Evolutionary conservation across 2,329 filamentous ascomycete genomes (phyloP), one percentile per base, ranked within the genome.

Genomic region (Alternaria conjuncta): DNA sequence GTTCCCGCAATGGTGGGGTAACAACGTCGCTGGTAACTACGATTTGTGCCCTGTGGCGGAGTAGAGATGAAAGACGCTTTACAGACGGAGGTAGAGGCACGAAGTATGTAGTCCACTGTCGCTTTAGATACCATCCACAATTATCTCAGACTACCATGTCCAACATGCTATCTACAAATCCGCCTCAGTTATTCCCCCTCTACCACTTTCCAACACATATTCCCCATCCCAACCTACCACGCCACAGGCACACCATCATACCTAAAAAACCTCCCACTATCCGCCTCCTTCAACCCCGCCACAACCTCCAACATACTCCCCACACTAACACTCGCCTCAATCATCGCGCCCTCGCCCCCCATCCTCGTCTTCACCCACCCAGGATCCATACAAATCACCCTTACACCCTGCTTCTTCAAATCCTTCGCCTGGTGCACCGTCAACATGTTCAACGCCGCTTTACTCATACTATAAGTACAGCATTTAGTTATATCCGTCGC

Each of bases 321-420:
- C 57, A 82, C 79, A 64, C 78, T 81, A 49, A 80, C 75, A 41
- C 78, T 59, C 6, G 77, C 71, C 70, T 79, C 76, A 18, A 82
- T 70, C 67, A 81, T 72, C 25, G 80, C 80, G 4, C 78, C 79
- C 41, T 80, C 78, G 0, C 82, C 82, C 3, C 82, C 82, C 76
- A 83, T 80, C 63, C 80, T 76, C 21, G 81, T 83, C 77, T 80
- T 78, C 6, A 83, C 81, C 81, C 81, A 83, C 7, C 82, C 82
- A 0, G 82, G 82, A 73, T 83, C 80, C 79, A 82, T 80, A 53
- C 76, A 76, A 21, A 82, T 72, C 10, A 81, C 79, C 15, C 74
- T 75, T 0, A 69, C 55, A 0, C 68, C 68, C 8, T 68, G 74
- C 6, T 43, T 46, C 69, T 75, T 74, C 60, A 83, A 67, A 59